Percentiles rank a stretch among this genome's conserved stretches.
These are phyloP conservation scores for Perkinsus chesapeaki DNA, from an alignment of 169 alveolate genomes.

Conservation along the genomic window DNA sequence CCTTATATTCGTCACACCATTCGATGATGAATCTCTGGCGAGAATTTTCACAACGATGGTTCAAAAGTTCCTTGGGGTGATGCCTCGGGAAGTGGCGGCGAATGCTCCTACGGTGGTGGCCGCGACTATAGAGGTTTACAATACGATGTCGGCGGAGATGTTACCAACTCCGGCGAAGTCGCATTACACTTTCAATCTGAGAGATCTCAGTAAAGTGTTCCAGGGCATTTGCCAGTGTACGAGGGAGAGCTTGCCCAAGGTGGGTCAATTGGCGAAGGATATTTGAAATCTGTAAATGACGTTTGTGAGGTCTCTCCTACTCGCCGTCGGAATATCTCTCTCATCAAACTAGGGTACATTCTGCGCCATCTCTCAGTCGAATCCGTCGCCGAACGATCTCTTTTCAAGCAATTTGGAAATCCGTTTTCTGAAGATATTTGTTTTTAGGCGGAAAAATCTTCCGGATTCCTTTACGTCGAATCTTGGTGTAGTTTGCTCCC, in stretches of 20 bases:
- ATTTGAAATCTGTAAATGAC: not conserved
- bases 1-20: constrained; percentile 67
- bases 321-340: too few relatives aligned
- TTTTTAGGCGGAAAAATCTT: too few relatives aligned
- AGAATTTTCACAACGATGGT: constrained; percentile 65
- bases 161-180: constrained; percentile 79
- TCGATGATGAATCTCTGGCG: constrained; percentile 61
- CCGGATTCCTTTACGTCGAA: too few relatives aligned
- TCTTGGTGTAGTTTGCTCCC: too few relatives aligned
- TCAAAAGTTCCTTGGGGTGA: constrained; percentile 51
- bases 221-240: constrained; percentile 68
- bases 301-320: too few relatives aligned
- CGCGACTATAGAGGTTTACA: constrained; percentile 56
- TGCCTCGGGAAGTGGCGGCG: constrained; percentile 51
- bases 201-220: constrained; percentile 75
- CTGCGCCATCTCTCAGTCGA: too few relatives aligned
- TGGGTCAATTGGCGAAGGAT: not conserved
- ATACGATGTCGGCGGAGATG: constrained; percentile 57
- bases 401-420: too few relatives aligned
- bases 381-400: too few relatives aligned
- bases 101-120: constrained; percentile 53
- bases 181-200: constrained; percentile 81
- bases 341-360: too few relatives aligned
- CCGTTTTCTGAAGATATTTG: too few relatives aligned
- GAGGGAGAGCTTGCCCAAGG: constrained; percentile 47